Evolutionary conservation across 2,329 filamentous ascomycete genomes (phyloP), one percentile per base, ranked within the genome.

Genomic region (Xylariaceae sp.): DNA sequence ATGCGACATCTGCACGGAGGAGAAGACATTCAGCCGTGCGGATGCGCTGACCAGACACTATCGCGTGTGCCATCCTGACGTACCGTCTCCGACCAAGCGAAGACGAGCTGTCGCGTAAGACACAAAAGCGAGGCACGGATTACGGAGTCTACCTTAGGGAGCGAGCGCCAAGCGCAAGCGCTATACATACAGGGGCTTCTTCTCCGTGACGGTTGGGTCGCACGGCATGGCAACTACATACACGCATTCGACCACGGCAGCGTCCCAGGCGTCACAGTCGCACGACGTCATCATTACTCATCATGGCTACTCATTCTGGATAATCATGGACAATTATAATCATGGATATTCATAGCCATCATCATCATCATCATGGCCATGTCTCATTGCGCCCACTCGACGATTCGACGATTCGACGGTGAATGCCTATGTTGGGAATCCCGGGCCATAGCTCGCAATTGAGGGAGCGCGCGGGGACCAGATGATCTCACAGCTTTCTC

Each of bases 1-100:
- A 50, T 99, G 94, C 75, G 87, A 92, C 63, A 77, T 96, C 52
- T 99, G 94, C 76, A 92, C 90, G 1, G 92, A 97, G 69, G 93
- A 97, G 71, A 97, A 97, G 82, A 95, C 91, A 0, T 99, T 99
- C 71, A 96, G 92, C 67, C 86, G 94, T 59, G 94, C 93, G 64
- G 94, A 99, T 77, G 94, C 94, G 1, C 80, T 97, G 52, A 97
- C 93, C 11, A 82, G 94, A 62, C 94, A 99, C 73, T 95, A 96
- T 82, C 86, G 92, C 42, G 92, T 97, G 53, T 93, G 95, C 64
- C 93, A 97, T 73, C 92, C 93, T 0, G 90, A 96, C 62, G 82
- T 93, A 58, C 88, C 92, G 64, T 87, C 90, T 67, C 87, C 88
- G n/a, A 88, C 89, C 67, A 83, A 83, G 73, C 78, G 76, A 51